Evolutionary conservation across 75 land plant species (phyloP).

Genomic region (Adiantum capillusveneris): DNA sequence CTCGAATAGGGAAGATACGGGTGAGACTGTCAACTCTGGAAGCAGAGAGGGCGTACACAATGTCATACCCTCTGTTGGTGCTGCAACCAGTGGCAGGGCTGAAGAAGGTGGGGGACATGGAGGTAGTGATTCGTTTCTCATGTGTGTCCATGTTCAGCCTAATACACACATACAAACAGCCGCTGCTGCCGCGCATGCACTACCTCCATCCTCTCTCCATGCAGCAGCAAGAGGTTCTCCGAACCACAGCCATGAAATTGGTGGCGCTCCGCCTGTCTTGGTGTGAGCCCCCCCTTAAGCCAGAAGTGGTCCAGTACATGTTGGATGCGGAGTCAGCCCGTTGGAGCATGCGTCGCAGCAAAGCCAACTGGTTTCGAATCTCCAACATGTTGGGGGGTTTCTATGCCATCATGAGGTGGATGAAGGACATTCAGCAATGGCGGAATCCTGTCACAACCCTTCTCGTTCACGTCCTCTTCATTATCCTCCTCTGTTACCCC

Average conservation of each 20-base stretch:
- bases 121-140: conserved; percentile 64
- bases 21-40: conserved; percentile 62
- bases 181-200: conserved; percentile 74
- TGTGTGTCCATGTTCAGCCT: conserved; percentile 45
- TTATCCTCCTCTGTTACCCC: conserved; percentile 13
- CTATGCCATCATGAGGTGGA: conserved; percentile 19
- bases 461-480: conserved; percentile 6
- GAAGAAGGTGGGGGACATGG: conserved; percentile 90
- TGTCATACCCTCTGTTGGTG: conserved; percentile 60
- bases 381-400: conserved; percentile 50
- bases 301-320: conserved; percentile 80
- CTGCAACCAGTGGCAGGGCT: conserved; percentile 50
- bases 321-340: conserved; percentile 56
- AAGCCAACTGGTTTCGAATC: conserved; percentile 79
- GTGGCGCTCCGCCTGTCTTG: conserved; percentile 58
- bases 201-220: conserved; percentile 67
- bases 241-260: conserved; percentile 48
- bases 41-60: conserved; percentile 65
- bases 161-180: conserved; percentile 47
- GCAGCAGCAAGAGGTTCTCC: conserved; percentile 54
- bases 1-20: conserved; percentile 64
- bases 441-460: conserved; percentile 10
- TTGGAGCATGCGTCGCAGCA: conserved; percentile 81
- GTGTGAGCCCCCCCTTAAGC: conserved; percentile 66
- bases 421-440: conserved; percentile 9